Evolutionary conservation across 2,329 filamentous ascomycete species (phyloP).

Genomic region (Didymella glomerata): DNA sequence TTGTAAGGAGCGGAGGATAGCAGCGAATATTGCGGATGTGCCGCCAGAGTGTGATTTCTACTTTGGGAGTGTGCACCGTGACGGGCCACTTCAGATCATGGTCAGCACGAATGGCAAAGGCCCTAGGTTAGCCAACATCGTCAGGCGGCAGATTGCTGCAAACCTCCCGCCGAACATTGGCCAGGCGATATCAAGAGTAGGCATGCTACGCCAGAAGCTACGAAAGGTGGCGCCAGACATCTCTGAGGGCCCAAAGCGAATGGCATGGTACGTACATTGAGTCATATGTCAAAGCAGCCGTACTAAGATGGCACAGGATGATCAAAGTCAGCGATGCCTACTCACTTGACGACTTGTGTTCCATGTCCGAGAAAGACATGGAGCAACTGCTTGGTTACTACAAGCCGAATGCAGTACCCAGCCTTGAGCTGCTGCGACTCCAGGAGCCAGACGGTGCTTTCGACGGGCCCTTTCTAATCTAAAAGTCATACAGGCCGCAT

Average conservation of each 20-base stretch:
- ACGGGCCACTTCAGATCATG: conserved; percentile 97
- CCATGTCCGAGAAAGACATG: conserved; percentile 83
- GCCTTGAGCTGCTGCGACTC: conserved; percentile 53
- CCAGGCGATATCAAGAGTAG: conserved; percentile 84
- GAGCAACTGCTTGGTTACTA: conserved; percentile 82
- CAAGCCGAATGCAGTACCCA: conserved; percentile 55
- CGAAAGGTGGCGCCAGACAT: conserved; percentile 75
- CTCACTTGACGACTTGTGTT: conserved; percentile 82
- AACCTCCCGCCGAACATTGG: conserved; percentile 81
- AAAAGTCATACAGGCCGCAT: conserved; percentile 8
- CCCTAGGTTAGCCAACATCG: conserved; percentile 85
- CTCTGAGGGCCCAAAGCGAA: conserved; percentile 83
- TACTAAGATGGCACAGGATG: conserved; percentile 71
- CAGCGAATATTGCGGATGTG: conserved; percentile 96
- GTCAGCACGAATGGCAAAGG: conserved; percentile 98
- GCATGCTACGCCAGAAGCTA: conserved; percentile 79
- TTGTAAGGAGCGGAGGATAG: conserved; percentile 83
- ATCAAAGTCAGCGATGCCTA: conserved; percentile 88
- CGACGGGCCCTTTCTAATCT: conserved; percentile 58
- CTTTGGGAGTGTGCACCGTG: conserved; percentile 94
- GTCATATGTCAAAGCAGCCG: neutral
- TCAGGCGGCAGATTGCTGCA: conserved; percentile 81
- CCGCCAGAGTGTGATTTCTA: conserved; percentile 98
- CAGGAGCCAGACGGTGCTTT: conserved; percentile 54
- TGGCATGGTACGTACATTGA: conserved; percentile 73